phyloP scores from a whole-genome alignment of 2,329 filamentous ascomycete species.

The Dactylellina leptospora region DNA sequence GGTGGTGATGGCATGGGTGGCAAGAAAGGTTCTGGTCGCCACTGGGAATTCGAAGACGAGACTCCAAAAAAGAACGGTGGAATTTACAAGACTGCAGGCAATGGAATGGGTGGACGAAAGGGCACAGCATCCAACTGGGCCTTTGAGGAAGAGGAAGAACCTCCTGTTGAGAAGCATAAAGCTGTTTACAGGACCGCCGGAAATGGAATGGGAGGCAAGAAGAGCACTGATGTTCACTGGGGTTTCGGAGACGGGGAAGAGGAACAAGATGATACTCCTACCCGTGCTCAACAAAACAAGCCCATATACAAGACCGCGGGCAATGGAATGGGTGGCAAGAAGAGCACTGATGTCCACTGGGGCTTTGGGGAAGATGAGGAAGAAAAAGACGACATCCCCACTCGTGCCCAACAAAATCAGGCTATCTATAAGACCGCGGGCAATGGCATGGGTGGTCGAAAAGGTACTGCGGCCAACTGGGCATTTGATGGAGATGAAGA shows the following conservation, averaged over 20 bases:
- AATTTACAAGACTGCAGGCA: constrained; percentile 66
- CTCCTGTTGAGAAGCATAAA: constrained; percentile 64
- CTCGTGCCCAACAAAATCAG: neutral
- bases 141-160: constrained; percentile 68
- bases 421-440: constrained; percentile 63
- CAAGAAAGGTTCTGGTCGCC: constrained; percentile 57
- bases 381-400: constrained; percentile 58
- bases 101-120: constrained; percentile 73
- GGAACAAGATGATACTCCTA: constrained; percentile 60
- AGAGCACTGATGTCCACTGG: constrained; percentile 67
- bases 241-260: constrained; percentile 62
- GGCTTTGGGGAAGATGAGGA: constrained; percentile 67
- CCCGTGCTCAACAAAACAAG: constrained; percentile 56
- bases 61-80: constrained; percentile 64
- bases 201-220: constrained; percentile 73
- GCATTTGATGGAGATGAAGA: constrained; percentile 67
- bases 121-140: constrained; percentile 68
- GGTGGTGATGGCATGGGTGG: constrained; percentile 56
- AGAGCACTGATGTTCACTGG: constrained; percentile 67
- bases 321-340: constrained; percentile 73
- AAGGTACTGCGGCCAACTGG: constrained; percentile 67
- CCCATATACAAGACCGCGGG: constrained; percentile 66
- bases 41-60: constrained; percentile 68
- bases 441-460: constrained; percentile 73
- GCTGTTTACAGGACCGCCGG: constrained; percentile 66